Conservation (phyloP, 176 grass and related monocot species). For the Oryza australiensis region DNA sequence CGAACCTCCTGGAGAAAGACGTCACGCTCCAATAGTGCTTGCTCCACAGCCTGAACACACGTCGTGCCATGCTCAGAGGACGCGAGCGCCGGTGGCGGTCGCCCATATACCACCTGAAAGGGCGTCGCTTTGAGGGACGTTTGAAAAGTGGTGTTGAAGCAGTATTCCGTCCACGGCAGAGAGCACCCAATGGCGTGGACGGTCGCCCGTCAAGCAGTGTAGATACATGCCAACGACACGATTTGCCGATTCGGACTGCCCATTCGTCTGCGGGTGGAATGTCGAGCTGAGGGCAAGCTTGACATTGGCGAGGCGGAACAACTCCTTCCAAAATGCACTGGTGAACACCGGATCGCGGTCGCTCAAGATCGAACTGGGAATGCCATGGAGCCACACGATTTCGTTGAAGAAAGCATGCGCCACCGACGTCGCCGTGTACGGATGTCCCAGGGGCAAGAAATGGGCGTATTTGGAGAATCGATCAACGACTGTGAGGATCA, state of each 20-base stretch:
- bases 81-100: rapidly evolving
- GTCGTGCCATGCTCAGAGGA: not conserved
- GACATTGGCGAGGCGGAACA: not conserved
- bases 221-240: not conserved
- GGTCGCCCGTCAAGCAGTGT: no score
- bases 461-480: not conserved
- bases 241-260: not conserved
- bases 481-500: not conserved
- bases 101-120: not conserved
- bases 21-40: rapidly evolving
- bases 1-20: rapidly evolving
- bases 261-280: not conserved
- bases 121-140: not conserved
- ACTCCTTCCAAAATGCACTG: not conserved
- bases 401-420: not conserved
- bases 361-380: not conserved
- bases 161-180: not conserved
- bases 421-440: not conserved
- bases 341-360: not conserved
- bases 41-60: not conserved
- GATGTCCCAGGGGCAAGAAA: not conserved
- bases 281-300: not conserved
- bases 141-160: not conserved
- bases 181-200: not conserved
- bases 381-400: not conserved